These are phyloP conservation scores for Knoxdaviesia capensis DNA, from an alignment of 2,329 filamentous ascomycete species.

Conservation along the genomic window DNA sequence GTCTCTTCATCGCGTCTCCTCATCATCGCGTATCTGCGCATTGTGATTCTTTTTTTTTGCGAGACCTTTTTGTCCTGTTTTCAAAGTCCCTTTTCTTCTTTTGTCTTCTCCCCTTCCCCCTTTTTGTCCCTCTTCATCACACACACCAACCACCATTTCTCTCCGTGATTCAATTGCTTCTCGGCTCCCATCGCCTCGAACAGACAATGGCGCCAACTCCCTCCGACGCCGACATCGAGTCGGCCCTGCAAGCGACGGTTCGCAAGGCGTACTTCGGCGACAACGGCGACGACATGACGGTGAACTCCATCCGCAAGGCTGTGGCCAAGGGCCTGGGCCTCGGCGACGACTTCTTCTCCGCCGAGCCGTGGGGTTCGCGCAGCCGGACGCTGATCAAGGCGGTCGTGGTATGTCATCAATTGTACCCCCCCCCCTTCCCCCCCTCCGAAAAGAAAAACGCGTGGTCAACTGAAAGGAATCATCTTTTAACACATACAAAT, in stretches of 20 bases:
- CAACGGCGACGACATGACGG: slow-evolving; percentile 26
- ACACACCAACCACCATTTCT: not conserved
- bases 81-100: not conserved
- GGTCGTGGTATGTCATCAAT: slow-evolving; percentile 28
- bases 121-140: too few species aligned
- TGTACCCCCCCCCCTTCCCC: too few species aligned
- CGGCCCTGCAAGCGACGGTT: slow-evolving; percentile 25
- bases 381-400: slow-evolving; percentile 37
- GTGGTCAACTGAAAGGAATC: too few species aligned
- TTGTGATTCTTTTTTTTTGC: too few species aligned
- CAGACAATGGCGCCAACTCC: slow-evolving; percentile 22
- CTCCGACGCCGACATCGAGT: slow-evolving; percentile 21
- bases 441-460: too few species aligned
- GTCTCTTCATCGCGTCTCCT: too few species aligned
- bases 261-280: slow-evolving; percentile 19
- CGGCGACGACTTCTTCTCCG: slow-evolving; percentile 27
- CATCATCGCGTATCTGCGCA: too few species aligned
- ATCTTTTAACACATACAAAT: too few species aligned
- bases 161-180: too few species aligned
- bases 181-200: too few species aligned
- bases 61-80: too few species aligned
- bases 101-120: not conserved
- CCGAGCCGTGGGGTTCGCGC: slow-evolving; percentile 31
- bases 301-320: slow-evolving; percentile 34
- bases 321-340: slow-evolving; percentile 28